A percentile compares a stretch with the other conserved stretches of the same genome.
Conservation (phyloP, 2,329 filamentous ascomycete species). For the Cytospora paraplurivora region DNA sequence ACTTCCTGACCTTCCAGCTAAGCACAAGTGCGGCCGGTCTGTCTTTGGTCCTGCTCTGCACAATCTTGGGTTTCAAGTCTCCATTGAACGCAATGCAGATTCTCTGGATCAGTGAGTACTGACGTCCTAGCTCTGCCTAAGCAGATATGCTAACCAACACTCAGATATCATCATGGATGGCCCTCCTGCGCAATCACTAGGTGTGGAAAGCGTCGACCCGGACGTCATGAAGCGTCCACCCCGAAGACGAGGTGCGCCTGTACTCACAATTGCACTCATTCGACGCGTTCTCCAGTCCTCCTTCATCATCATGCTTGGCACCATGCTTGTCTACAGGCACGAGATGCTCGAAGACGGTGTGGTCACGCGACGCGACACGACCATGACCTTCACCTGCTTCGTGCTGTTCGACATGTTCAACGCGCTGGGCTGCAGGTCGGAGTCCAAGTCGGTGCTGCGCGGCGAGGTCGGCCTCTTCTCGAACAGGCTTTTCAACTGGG, state of each 20-base stretch:
- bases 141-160: slow-evolving; percentile 16
- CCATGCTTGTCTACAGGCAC: slow-evolving; percentile 84
- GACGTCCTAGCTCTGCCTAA: neutral
- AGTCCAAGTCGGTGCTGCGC: slow-evolving; percentile 83
- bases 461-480: slow-evolving; percentile 82
- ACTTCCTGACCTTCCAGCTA: slow-evolving; percentile 97
- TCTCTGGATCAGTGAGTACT: slow-evolving; percentile 89
- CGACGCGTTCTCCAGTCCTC: slow-evolving; percentile 85
- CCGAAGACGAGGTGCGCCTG: slow-evolving; percentile 81
- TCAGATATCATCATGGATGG: slow-evolving; percentile 99
- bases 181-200: slow-evolving; percentile 92
- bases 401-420: slow-evolving; percentile 99
- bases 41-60: slow-evolving; percentile 88
- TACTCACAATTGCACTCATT: slow-evolving; percentile 83
- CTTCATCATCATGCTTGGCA: slow-evolving; percentile 87
- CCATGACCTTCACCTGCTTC: slow-evolving; percentile 99
- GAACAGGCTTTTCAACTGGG: slow-evolving; percentile 96
- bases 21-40: slow-evolving; percentile 95
- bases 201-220: slow-evolving; percentile 91
- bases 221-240: slow-evolving; percentile 92
- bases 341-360: slow-evolving; percentile 85
- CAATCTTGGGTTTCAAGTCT: slow-evolving; percentile 88
- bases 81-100: slow-evolving; percentile 99
- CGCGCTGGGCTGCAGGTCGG: slow-evolving; percentile 87
- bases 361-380: slow-evolving; percentile 91